Evolutionary conservation across 495 filamentous ascomycete genomes (phyloP).

Genomic region (Penicillium silybi): DNA sequence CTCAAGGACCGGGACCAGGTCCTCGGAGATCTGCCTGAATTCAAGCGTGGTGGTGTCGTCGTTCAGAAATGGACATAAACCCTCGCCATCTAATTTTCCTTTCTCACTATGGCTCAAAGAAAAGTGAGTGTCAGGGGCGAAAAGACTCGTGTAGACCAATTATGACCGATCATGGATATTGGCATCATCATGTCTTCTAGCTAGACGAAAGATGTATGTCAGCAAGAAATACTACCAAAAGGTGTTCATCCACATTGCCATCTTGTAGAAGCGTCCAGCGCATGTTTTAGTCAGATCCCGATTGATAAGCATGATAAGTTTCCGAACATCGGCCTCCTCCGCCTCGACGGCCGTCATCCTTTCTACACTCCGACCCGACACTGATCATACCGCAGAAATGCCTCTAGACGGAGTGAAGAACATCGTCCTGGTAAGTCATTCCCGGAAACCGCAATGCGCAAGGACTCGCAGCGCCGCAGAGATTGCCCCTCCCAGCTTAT

Average conservation of each 20-base stretch:
- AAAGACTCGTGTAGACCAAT: background rate
- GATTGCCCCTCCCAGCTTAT: slow-evolving; percentile 35
- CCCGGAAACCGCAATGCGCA: background rate
- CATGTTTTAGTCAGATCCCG: slow-evolving; percentile 21
- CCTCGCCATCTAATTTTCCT: background rate
- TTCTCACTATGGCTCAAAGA: background rate
- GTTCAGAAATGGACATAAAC: slow-evolving; percentile 81
- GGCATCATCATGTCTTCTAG: background rate
- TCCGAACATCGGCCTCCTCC: slow-evolving; percentile 31
- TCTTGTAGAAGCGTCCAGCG: background rate
- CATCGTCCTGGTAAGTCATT: slow-evolving; percentile 44
- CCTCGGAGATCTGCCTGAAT: slow-evolving; percentile 75
- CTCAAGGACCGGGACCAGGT: slow-evolving; percentile 66
- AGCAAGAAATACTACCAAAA: background rate
- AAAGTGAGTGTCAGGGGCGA: slow-evolving; percentile 2
- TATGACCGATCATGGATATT: background rate
- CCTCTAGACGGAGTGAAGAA: slow-evolving; percentile 51
- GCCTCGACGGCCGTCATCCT: slow-evolving; percentile 5
- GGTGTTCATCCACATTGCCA: background rate
- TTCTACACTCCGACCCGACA: slow-evolving; percentile 1
- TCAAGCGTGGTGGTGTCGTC: slow-evolving; percentile 77
- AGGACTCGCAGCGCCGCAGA: background rate
- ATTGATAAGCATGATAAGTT: slow-evolving; percentile 51
- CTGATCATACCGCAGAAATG: slow-evolving; percentile 26
- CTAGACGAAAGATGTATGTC: background rate